Evolutionary conservation across 805 yeast genomes (phyloP).

Genomic region (Ogataea methanolica): DNA sequence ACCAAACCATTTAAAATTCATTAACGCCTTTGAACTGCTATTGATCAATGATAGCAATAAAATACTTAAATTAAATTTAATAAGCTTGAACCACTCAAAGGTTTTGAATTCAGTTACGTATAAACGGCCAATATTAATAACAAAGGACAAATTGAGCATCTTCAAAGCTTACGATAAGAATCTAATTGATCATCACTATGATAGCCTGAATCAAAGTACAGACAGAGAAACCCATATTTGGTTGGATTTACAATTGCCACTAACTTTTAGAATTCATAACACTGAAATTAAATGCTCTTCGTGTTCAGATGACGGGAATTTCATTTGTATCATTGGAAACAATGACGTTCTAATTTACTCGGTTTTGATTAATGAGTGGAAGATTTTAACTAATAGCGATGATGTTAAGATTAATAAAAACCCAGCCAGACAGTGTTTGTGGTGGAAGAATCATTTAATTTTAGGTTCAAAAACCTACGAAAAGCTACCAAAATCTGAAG

Average conservation of each 20-base stretch:
- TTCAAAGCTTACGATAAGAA: constrained; percentile 46
- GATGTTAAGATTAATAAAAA: constrained; percentile 24
- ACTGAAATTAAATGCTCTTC: constrained; percentile 38
- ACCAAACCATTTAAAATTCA: constrained; percentile 15
- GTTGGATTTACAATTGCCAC: constrained; percentile 43
- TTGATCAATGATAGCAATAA: constrained; percentile 24
- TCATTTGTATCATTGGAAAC: constrained; percentile 46
- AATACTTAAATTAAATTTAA: constrained; percentile 25
- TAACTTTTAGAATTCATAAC: constrained; percentile 39
- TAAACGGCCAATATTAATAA: constrained; percentile 38
- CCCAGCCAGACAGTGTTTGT: constrained; percentile 32
- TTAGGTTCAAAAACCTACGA: constrained; percentile 24
- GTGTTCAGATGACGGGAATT: constrained; percentile 44
- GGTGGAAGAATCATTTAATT: constrained; percentile 32
- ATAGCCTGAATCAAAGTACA: constrained; percentile 13
- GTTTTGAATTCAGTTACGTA: constrained; percentile 20
- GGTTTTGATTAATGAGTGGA: constrained; percentile 41
- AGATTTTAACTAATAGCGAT: constrained; percentile 32
- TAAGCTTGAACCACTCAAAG: constrained; percentile 20
- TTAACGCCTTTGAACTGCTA: constrained; percentile 31
- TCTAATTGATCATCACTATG: constrained; percentile 33
- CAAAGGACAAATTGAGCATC: constrained; percentile 36
- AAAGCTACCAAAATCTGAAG: constrained; percentile 24
- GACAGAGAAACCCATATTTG: constrained; percentile 40
- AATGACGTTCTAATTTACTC: constrained; percentile 41